phyloP scores from a whole-genome alignment of 441 rosid species.

The Gossypium laxum region DNA sequence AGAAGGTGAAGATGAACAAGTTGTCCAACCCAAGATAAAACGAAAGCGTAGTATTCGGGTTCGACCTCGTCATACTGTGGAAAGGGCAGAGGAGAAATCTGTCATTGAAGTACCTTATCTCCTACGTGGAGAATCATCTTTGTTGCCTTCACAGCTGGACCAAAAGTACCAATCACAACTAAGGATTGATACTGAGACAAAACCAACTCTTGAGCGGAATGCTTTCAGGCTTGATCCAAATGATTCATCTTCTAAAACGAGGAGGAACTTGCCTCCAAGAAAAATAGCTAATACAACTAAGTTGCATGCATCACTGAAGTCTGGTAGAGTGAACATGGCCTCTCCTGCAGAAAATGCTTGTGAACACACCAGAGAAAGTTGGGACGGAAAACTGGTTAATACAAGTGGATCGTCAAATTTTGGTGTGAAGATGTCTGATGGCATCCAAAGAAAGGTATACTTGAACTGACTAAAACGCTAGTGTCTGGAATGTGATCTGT shows the following conservation, averaged over 20 bases:
- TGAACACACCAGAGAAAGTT: constrained; percentile 51
- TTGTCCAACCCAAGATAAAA: constrained; percentile 88
- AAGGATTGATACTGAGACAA: constrained; percentile 47
- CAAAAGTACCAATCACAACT: constrained; percentile 55
- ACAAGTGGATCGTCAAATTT: constrained; percentile 42
- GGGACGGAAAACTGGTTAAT: constrained; percentile 53
- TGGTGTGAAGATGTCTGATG: constrained; percentile 65
- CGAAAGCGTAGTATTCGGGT: constrained; percentile 86
- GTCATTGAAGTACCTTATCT: constrained; percentile 35
- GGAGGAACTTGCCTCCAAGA: constrained; percentile 56
- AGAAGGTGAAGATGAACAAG: constrained; percentile 97
- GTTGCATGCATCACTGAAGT: constrained; percentile 55
- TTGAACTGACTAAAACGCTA: constrained; percentile 5
- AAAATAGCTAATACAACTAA: constrained; percentile 61
- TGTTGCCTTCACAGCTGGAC: constrained; percentile 42
- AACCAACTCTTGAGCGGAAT: constrained; percentile 32
- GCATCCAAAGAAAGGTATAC: constrained; percentile 74
- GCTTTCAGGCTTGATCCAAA: constrained; percentile 56
- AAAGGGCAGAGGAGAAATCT: constrained; percentile 51
- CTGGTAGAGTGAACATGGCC: constrained; percentile 50
- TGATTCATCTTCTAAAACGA: constrained; percentile 52
- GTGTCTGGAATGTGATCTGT: background rate
- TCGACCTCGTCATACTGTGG: constrained; percentile 74
- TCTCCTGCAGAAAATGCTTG: constrained; percentile 45
- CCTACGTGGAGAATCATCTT: constrained; percentile 48